Percentiles rank a stretch among this genome's conserved stretches.
Evolutionary conservation across 352 stramenopile genomes (phyloP).

Genomic region (Pythium myriotylum): DNA sequence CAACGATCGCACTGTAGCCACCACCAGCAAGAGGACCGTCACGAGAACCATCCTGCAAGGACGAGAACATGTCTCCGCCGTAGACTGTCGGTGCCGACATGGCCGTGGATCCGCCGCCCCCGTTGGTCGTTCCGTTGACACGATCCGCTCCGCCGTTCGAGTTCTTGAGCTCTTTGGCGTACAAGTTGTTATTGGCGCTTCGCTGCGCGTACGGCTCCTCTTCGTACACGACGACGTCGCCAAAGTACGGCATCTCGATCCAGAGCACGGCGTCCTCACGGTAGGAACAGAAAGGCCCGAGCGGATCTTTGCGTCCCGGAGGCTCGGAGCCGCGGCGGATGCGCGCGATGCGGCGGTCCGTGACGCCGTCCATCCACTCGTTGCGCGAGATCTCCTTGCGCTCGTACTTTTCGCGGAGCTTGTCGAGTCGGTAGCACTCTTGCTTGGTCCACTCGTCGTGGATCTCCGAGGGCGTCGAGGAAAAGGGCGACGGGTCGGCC

Average conservation of each 20-base stretch:
- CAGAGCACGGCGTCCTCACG: slow-evolving; percentile 80
- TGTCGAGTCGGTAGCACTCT: slow-evolving; percentile 84
- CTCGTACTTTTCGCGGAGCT: slow-evolving; percentile 89
- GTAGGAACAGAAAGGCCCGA: slow-evolving; percentile 81
- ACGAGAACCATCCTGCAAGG: slow-evolving; percentile 19
- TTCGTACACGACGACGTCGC: slow-evolving; percentile 91
- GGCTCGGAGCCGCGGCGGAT: slow-evolving; percentile 83
- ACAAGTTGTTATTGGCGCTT: slow-evolving; percentile 35
- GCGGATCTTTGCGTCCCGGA: slow-evolving; percentile 62
- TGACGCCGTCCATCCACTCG: slow-evolving; percentile 93
- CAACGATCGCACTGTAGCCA: slow-evolving; percentile 55
- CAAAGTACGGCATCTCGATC: slow-evolving; percentile 92
- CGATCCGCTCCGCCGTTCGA: slow-evolving; percentile 4
- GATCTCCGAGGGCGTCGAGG: slow-evolving; percentile 70
- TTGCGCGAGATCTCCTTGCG: slow-evolving; percentile 84
- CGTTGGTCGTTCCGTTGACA: neutral
- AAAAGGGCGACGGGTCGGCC: slow-evolving; percentile 67
- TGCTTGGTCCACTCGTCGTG: slow-evolving; percentile 73
- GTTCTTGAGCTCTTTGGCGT: slow-evolving; percentile 25
- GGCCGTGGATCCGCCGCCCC: neutral
- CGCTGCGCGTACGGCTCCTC: slow-evolving; percentile 89
- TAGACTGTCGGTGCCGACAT: slow-evolving; percentile 24
- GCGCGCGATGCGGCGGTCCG: slow-evolving; percentile 79
- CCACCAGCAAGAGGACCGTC: slow-evolving; percentile 18
- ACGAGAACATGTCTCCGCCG: slow-evolving; percentile 11